These are phyloP conservation scores for Xerocomus nothofagi DNA, from an alignment of 1,284 basidiomycete species.

Conservation along the genomic window DNA sequence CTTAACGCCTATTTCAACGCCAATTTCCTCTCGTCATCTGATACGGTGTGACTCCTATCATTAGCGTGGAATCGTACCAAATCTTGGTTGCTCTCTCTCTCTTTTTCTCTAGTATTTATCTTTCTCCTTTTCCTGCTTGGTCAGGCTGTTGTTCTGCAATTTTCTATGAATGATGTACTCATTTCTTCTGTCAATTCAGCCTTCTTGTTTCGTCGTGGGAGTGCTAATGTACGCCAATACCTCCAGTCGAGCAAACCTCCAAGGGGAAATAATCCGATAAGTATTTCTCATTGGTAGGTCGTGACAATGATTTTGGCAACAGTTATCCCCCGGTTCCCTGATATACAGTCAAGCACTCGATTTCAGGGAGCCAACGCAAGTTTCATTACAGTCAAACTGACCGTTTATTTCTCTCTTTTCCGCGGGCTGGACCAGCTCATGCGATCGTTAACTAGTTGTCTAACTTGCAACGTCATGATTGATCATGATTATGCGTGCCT, in stretches of 20 bases:
- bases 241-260: neutral
- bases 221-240: neutral
- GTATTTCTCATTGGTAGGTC: neutral
- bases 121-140: constrained; percentile 22
- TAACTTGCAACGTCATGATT: neutral
- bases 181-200: constrained; percentile 18
- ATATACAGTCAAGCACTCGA: neutral
- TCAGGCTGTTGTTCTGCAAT: constrained; percentile 19
- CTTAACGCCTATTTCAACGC: constrained; percentile 5
- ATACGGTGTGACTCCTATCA: constrained; percentile 7
- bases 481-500: neutral
- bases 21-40: constrained; percentile 5
- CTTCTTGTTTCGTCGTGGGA: neutral
- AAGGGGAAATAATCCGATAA: neutral
- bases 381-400: neutral
- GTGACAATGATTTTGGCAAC: neutral
- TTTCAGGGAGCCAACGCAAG: neutral
- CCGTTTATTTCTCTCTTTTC: neutral
- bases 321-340: neutral
- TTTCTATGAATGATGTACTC: constrained; percentile 20
- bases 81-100: constrained; percentile 14
- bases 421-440: neutral
- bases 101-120: neutral
- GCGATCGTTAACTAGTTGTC: neutral
- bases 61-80: constrained; percentile 4